Evolutionary conservation across 352 stramenopile genomes (phyloP).

Genomic region (Pythium volutum): DNA sequence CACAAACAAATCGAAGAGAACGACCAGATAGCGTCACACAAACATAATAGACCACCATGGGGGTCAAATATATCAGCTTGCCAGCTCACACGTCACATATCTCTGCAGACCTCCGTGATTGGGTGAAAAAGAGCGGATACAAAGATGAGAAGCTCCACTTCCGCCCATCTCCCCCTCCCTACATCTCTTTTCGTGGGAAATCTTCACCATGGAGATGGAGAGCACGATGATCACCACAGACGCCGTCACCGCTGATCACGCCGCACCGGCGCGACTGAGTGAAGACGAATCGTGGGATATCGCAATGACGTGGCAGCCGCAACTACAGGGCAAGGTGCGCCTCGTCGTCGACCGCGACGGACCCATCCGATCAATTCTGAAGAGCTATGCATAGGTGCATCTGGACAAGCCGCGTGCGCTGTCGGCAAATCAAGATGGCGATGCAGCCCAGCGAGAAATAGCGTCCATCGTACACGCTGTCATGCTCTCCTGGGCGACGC

Average conservation of each 20-base stretch:
- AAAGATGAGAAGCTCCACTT: too few relatives aligned
- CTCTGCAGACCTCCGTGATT: too few relatives aligned
- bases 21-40: too few relatives aligned
- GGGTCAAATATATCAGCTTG: too few relatives aligned
- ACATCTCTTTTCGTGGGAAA: too few relatives aligned
- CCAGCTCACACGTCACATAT: too few relatives aligned
- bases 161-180: too few relatives aligned
- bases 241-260: not conserved
- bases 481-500: not conserved
- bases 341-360: slow-evolving; percentile 6
- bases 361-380: not conserved
- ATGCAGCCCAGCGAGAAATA: not conserved
- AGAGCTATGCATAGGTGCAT: slow-evolving; percentile 3
- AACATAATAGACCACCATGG: too few relatives aligned
- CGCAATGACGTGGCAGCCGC: slow-evolving; percentile 2
- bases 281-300: slow-evolving; percentile 1
- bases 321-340: not conserved
- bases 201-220: too few relatives aligned
- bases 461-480: not conserved
- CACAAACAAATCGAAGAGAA: too few relatives aligned
- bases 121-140: too few relatives aligned
- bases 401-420: not conserved
- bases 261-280: not conserved
- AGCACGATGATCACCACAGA: too few relatives aligned
- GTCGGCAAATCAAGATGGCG: not conserved